Base-by-base conservation (phyloP, 2,329 filamentous ascomycete genomes). In the Penicillium oxalicum region DNA sequence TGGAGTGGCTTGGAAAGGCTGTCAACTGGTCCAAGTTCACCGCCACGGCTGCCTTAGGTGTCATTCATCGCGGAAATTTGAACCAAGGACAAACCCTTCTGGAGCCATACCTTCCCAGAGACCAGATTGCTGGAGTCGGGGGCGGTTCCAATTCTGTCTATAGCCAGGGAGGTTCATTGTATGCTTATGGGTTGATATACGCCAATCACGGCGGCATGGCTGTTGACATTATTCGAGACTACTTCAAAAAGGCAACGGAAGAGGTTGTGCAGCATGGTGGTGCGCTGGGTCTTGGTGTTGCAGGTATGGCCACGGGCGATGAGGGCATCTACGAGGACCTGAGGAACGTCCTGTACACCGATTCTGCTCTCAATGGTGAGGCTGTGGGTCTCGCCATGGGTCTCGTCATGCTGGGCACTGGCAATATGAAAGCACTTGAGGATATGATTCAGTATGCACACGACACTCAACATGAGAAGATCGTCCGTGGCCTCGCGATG, bases 21-120 rank as follows among this genome's bases (percentile, higher is more conserved):
- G 90, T 97, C 41, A 98, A 98, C 74, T 98, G 93, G 93, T 96
- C 91, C 52, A 98, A 98, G 69, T 98, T 98, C 68, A 96, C 93
- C 0, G 93, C 93, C 11, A 98, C 93, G 4, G 93, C 93, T 48
- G 93, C 93, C 6, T 77, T 98, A 5, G 93, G 93, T 69, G 93
- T 97, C 44, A 96, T 98, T 54, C 93, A 98, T 70, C 86, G 90
- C 40, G 93, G 93, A 48, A 98, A 98, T 69, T 77, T 98, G 50
- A 87, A 86, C 25, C 91, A 98, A 64, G 93, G 91, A 1, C 84
- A 90, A 64, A 95, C 95, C 73, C 80, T 98, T 2, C 79, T 98
- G 11, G 90, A 95, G 63, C 93, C 93, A 3, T 98, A 98, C 64
- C 82, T 98, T 7, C 93, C 93, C 11, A 84, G 88, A 54, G 80